Base-by-base conservation (phyloP, 805 yeast species). In the Cyberlindnera suaveolens region DNA sequence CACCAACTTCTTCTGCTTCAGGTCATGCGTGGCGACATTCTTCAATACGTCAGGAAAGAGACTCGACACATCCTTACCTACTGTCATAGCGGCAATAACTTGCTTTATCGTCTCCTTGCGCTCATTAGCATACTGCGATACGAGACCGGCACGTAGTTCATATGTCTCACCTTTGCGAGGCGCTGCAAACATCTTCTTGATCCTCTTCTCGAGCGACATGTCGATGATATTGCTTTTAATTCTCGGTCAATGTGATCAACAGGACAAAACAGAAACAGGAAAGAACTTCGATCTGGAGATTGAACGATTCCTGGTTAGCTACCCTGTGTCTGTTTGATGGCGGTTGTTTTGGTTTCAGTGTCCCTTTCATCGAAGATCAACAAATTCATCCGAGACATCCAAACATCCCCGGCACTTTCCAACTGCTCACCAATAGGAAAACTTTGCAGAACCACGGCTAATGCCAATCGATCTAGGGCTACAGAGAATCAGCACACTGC, bases 51-150 rank as follows among this genome's bases (percentile, higher is more conserved):
- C 98, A 2, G 99, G 99, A 56, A 93, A 93, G 43, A 93, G 70
- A 2, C 95, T 79, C 16, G 96, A 85, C 19, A 93, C 98, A 63
- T 93, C 99, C 60, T 93, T 93, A 10, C 98, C 98, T 27, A 89
- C 78, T 0, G 99, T 93, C 99, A 93, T 93, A 46, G 96, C 98
- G 45, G 93, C 95, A 59, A 93, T 93, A 17, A 95, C 96, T 46
- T 96, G 77, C 66, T 91, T 96, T 53, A 93, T 93, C 15, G 99
- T 95, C 63, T 93, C 99, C 62, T 93, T 93, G 46, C 96, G 75
- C 58, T 95, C 98, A 51, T 78, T 82, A 20, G 96, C 95, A 65
- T 87, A 93, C 66, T 88, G 97, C 8, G 96, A 88, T 5, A 90
- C 97, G 42, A 93, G 73, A 1, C 97, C 98, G 30, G 78, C 78